Evolutionary conservation across 768 basidiomycete species (phyloP), one percentile per base, ranked within the genome.

Genomic region (Phlebiopsis flavidoalba): DNA sequence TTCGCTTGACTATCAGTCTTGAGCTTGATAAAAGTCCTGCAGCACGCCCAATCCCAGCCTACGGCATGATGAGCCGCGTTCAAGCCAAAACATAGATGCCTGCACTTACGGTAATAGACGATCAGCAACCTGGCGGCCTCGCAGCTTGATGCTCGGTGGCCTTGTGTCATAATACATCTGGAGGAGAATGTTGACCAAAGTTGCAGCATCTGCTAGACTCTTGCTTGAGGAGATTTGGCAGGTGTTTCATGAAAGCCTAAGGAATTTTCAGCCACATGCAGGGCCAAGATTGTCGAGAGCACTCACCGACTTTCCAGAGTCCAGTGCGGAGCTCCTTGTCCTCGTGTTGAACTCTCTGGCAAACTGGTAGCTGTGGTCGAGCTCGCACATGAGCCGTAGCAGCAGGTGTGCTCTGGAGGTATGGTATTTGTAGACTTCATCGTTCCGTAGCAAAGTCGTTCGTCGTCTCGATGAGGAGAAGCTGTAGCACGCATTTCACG

Each of bases 281-380:
- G 24, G 26, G 43, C n/a, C 12, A 50, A 19, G 22, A 2, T 14
- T 45, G 3, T 11, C 33, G 46, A 43, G 3, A 8, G 14, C 36
- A 87, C 95, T 75, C 63, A 93, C 95, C 96, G 68, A 98, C 97
- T 97, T 96, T 98, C 97, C 97, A 99, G 59, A 99, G 77, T 4
- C 92, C 95, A 50, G 94, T 98, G 14, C 97, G 84, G 36, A 99
- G 80, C 53, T 98, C 97, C 77, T 96, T 97, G 73, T 98, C 95
- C 54, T 97, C 97, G 70, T n/a, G n/a, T 99, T 99, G 79, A 99
- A 99, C 74, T 87, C 85, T 59, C 95, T 84, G 11, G 97, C 97
- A 68, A 99, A 99, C 70, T 94, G 93, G 76, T 98, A 99, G 66
- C 93, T 95, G 67, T 98, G 94, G 72, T 97, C 94, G 56, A 99